Conservation (phyloP, 2,329 filamentous ascomycete species). For the Thermochaetoides dissita region DNA sequence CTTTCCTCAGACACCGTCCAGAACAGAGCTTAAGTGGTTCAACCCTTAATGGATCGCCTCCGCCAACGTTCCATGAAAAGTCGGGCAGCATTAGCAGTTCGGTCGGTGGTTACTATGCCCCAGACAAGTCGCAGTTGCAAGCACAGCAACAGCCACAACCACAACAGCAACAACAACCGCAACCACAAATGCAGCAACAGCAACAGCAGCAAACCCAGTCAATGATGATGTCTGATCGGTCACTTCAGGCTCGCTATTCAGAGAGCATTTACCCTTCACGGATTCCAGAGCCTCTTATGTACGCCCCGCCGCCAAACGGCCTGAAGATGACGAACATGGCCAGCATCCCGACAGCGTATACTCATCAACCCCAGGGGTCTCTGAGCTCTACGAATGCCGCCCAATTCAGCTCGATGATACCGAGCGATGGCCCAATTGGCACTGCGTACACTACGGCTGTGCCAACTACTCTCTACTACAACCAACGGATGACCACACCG, state of each 20-base stretch:
- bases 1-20: slow-evolving; percentile 20
- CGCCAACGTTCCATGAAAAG: slow-evolving; percentile 15
- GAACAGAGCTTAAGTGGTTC: slow-evolving; percentile 21
- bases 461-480: slow-evolving; percentile 18
- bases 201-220: neutral
- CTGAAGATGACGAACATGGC: slow-evolving; percentile 1
- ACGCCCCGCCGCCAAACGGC: slow-evolving; percentile 5
- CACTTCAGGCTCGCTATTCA: too few relatives aligned
- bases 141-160: slow-evolving; percentile 4
- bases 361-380: slow-evolving; percentile 16
- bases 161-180: slow-evolving; percentile 1
- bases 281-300: too few relatives aligned
- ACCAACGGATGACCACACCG: slow-evolving; percentile 25
- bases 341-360: slow-evolving; percentile 1
- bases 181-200: neutral
- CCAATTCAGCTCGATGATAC: slow-evolving; percentile 13
- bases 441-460: too few relatives aligned
- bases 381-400: slow-evolving; percentile 17
- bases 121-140: slow-evolving; percentile 10
- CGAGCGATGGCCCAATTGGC: neutral
- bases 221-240: too few relatives aligned
- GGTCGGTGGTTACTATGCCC: slow-evolving; percentile 10
- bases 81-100: slow-evolving; percentile 1
- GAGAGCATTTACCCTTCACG: too few relatives aligned
- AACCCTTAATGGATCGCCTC: slow-evolving; percentile 2